phyloP scores from a whole-genome alignment of 345 rosid species.

The Melastoma malabathricum region DNA sequence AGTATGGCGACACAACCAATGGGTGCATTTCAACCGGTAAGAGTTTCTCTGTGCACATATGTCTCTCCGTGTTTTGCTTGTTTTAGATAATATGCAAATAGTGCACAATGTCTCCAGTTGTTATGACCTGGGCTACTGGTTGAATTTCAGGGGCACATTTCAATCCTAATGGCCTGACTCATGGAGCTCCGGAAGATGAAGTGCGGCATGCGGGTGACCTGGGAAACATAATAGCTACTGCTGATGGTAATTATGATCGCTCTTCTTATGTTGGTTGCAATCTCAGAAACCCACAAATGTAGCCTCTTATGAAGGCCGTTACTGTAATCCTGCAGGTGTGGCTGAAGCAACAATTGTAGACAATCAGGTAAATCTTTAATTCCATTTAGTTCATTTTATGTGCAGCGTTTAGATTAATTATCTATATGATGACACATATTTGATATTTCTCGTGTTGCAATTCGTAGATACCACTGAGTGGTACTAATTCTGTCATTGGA shows the following conservation, averaged over 20 bases:
- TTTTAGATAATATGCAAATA: too few relatives aligned
- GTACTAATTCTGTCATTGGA: slow-evolving; percentile 69
- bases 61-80: not conserved
- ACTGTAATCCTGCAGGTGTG: slow-evolving; percentile 40
- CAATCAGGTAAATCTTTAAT: slow-evolving; percentile 34
- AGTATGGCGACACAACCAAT: slow-evolving; percentile 94
- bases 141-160: slow-evolving; percentile 64
- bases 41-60: not conserved
- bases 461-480: slow-evolving; percentile 62
- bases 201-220: slow-evolving; percentile 99
- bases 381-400: not conserved
- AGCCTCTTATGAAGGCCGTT: slow-evolving; percentile 3
- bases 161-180: slow-evolving; percentile 75
- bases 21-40: slow-evolving; percentile 95
- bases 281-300: not conserved
- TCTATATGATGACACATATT: not conserved
- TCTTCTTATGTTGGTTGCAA: not conserved
- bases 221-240: slow-evolving; percentile 97
- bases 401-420: not conserved
- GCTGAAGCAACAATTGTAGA: slow-evolving; percentile 88
- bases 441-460: not conserved
- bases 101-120: too few relatives aligned
- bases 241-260: slow-evolving; percentile 40
- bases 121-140: not conserved
- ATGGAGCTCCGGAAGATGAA: slow-evolving; percentile 93